Evolutionary conservation across 768 basidiomycete species (phyloP), one percentile per base, ranked within the genome.

Genomic region (Favolaschia claudopus): DNA sequence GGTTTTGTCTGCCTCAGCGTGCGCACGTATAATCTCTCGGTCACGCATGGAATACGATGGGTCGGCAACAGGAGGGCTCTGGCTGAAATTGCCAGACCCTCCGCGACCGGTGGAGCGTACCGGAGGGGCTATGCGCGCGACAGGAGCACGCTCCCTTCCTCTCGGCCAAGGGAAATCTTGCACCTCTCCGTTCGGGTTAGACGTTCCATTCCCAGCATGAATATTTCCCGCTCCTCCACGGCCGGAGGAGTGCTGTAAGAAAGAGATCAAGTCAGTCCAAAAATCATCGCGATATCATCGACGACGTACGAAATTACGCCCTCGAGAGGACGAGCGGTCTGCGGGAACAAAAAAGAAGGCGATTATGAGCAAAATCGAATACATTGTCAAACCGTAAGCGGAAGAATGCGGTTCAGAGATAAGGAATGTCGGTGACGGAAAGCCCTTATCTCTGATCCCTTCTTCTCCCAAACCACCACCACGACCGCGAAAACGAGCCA

Each of bases 141-240:
- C 60, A 3, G 60, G 60, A 1, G 54, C 54, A 31, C 60, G 60
- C 37, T 61, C 60, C 1, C 60, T 4, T 5, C 60, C 60, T 2
- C 60, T 47, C 1, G 60, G 60, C 60, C 60, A 61, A 1, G 60
- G 54, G 25, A 61, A 61, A 7, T 61, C 60, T 25, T 51, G 48
- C 22, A n/a, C 27, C 7, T 22, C 47, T 1, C 40, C 27, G 10
- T n/a, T 12, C 8, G 25, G 6, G 27, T 31, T 25, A 22, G 49
- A 8, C 8, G 13, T 10, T 19, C 15, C 5, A 1, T 37, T 7
- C 5, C 33, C 44, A 7, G 51, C 3, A 20, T 52, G 37, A 17
- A 61, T 39, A 12, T 61, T 61, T 1, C 60, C 60, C 20, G 54
- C 54, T 24, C 60, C 60, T 4, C 60, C 60, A 32, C 60, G 60